Percentiles rank a stretch among this genome's conserved stretches.
phyloP scores from a whole-genome alignment of 176 grass and related monocot species.

The Hsuehochloa calcarea region DNA sequence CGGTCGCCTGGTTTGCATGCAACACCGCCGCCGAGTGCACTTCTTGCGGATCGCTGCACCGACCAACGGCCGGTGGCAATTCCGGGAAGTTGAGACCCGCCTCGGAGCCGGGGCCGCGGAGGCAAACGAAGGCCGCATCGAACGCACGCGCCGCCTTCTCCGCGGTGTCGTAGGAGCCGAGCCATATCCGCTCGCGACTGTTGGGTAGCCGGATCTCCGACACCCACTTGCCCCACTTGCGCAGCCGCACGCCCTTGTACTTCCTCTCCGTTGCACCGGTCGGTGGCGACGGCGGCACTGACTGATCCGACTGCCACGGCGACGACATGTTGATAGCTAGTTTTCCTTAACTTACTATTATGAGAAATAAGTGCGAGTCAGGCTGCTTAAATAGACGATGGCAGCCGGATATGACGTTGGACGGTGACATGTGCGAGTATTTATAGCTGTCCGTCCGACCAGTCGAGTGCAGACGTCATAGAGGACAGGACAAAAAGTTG shows the following conservation, averaged over 20 bases:
- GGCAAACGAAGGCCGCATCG: conserved; percentile 23
- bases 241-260: conserved; percentile 55
- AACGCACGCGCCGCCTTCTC: conserved; percentile 59
- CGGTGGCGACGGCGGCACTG: no score
- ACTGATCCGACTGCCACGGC: no score
- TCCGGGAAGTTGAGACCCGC: conserved; percentile 48
- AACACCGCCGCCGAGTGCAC: conserved; percentile 12
- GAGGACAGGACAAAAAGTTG: no score
- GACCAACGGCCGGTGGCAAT: conserved; percentile 1
- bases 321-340: no score
- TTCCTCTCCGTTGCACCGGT: background rate
- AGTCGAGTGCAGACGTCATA: no score
- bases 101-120: background rate
- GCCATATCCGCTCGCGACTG: conserved; percentile 54
- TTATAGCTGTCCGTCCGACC: no score
- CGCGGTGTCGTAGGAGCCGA: conserved; percentile 45
- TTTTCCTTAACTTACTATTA: no score
- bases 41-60: conserved; percentile 2
- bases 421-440: no score
- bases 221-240: background rate
- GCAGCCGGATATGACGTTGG: no score
- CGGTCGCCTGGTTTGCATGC: conserved; percentile 26
- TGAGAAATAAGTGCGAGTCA: no score
- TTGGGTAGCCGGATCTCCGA: conserved; percentile 33
- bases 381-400: no score